These are phyloP conservation scores for Metschnikowia similis DNA, from an alignment of 805 yeast genomes.

Conservation along the genomic window DNA sequence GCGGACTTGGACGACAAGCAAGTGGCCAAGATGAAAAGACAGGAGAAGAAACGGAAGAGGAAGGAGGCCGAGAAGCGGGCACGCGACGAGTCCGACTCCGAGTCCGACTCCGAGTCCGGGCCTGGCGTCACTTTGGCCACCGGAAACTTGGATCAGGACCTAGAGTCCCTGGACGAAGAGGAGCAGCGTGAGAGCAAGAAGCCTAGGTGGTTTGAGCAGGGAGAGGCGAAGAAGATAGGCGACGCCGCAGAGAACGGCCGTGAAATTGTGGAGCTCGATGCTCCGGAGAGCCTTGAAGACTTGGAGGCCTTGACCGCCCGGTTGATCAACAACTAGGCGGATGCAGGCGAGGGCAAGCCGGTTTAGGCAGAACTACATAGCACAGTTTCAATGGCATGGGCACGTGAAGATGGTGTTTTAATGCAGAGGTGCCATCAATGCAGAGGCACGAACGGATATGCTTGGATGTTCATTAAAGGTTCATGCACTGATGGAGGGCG, in stretches of 20 bases:
- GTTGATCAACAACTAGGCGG: conserved; percentile 27
- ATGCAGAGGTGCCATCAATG: no score
- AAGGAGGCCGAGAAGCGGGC: conserved; percentile 67
- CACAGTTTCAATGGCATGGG: no score
- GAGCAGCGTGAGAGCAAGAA: conserved; percentile 35
- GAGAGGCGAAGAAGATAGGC: conserved; percentile 14
- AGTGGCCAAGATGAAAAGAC: conserved; percentile 69
- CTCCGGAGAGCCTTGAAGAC: conserved; percentile 89
- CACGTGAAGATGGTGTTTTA: no score
- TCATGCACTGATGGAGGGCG: conserved; percentile 10
- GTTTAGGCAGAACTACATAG: no score
- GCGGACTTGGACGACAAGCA: conserved; percentile 78
- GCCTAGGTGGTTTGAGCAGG: conserved; percentile 49
- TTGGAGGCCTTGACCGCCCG: conserved; percentile 78
- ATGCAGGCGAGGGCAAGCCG: no score
- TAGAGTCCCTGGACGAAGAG: conserved; percentile 37
- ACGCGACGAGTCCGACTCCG: conserved; percentile 35
- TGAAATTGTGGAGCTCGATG: conserved; percentile 66
- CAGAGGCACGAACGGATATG: neutral
- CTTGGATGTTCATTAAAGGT: neutral
- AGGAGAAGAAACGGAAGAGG: conserved; percentile 85
- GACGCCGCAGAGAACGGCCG: conserved; percentile 21
- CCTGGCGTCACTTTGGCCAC: conserved; percentile 27
- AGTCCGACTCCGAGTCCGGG: conserved; percentile 28
- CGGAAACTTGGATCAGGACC: conserved; percentile 44